Percentiles rank a stretch among this genome's conserved stretches.
These are phyloP conservation scores for Cochlearia excelsa DNA, from an alignment of 345 rosid species.

Conservation along the genomic window DNA sequence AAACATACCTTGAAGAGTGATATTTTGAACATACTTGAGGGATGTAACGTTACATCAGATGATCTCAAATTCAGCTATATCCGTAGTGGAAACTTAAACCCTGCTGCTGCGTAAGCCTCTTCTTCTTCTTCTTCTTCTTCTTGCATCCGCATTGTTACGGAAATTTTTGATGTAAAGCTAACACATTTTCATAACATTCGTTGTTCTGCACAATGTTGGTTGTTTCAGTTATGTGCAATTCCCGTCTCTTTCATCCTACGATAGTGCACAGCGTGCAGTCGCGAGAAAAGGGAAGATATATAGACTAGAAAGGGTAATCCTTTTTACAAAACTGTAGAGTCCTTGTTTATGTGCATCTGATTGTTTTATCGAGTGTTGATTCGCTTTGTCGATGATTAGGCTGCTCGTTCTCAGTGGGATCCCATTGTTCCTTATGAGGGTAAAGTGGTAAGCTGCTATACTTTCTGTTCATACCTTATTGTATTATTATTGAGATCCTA, in stretches of 20 bases:
- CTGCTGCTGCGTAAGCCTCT: constrained; percentile 44
- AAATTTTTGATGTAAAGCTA: neutral
- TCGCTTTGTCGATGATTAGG: constrained; percentile 40
- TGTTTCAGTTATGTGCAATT: constrained; percentile 58
- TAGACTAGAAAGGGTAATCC: constrained; percentile 59
- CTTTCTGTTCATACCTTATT: neutral
- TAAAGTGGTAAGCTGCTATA: constrained; percentile 58
- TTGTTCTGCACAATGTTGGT: constrained; percentile 15
- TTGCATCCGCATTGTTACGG: neutral
- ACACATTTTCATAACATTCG: neutral
- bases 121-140: neutral
- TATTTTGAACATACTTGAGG: constrained; percentile 57
- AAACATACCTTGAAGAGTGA: constrained; percentile 60
- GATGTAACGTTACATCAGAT: constrained; percentile 46
- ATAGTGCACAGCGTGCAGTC: constrained; percentile 42
- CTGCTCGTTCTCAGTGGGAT: constrained; percentile 51
- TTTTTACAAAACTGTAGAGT: constrained; percentile 2
- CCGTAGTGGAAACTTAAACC: constrained; percentile 36
- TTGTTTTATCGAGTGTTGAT: neutral
- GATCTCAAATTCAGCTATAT: constrained; percentile 60
- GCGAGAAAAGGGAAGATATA: constrained; percentile 48
- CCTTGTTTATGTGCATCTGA: neutral
- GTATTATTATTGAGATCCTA: neutral
- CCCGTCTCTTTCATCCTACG: constrained; percentile 40
- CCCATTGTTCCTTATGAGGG: constrained; percentile 49